Base-by-base conservation (phyloP, 495 filamentous ascomycete species). In the Penicillium atrosanguineum region DNA sequence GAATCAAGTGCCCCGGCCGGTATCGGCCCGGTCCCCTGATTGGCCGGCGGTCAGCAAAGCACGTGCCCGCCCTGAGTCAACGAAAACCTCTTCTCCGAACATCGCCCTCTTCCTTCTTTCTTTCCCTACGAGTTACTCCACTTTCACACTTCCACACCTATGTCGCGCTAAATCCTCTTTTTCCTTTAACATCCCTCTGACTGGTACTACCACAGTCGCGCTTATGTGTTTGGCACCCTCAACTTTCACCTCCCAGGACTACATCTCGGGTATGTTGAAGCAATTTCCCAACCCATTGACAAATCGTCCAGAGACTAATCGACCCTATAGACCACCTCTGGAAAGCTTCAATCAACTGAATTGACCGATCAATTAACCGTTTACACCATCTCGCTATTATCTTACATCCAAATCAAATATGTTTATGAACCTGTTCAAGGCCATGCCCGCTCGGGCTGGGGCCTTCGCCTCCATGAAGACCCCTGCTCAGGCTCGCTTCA, bases 181-280 rank as follows among this genome's bases (percentile, higher is more conserved):
- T 47, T 15, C 47, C 29, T 56, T 50, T 50, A 47, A 51, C 55
- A 50, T 62, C 60, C 57, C 39, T 54, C 42, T 70, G 67, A 75
- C 74, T 77, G 70, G 63, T 70, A 69, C 38, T 59, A 55, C 48
- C 61, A 73, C 69, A 70, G 64, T 74, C 72, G 88, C 88, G 82
- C 87, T 88, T 87, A 97, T 97, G 91, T 89, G 87, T 89, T 89
- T 88, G 82, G 86, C 86, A 83, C 80, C 86, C 74, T 91, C 91
- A 69, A 82, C 88, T 74, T 97, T 93, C 81, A 97, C 91, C 80
- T 96, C 91, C 76, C 91, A 96, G 90, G 90, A 95, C 82, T 95
- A 95, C 80, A 89, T 95, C 80, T 95, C 90, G 88, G 89, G 88
- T 90, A 74, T 64, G 79, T 57, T 38, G 15, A 8, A 58, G 52